Percentiles rank a stretch among this genome's conserved stretches.
Conservation (phyloP, 139 green algal species). For the Tetradesmus lagerheimii region DNA sequence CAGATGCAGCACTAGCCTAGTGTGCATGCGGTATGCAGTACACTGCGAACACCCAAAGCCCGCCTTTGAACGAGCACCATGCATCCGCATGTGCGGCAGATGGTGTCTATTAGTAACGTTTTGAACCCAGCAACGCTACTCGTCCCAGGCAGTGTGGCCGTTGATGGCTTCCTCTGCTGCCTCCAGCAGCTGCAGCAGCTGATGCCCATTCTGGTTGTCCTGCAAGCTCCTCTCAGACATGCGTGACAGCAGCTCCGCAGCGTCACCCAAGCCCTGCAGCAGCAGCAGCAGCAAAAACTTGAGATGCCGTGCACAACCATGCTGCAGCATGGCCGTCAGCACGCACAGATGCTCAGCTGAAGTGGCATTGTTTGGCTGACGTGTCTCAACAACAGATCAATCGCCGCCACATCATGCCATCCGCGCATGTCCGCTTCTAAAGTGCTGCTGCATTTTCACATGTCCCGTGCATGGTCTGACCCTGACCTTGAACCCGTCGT, state of each 20-base stretch:
- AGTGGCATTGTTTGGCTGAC: too few relatives aligned
- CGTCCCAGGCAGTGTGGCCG: neutral
- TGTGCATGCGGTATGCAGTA: too few relatives aligned
- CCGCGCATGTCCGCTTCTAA: too few relatives aligned
- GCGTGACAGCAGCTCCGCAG: neutral
- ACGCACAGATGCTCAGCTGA: neutral
- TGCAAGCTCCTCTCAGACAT: neutral
- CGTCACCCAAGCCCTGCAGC: neutral
- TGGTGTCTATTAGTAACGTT: too few relatives aligned
- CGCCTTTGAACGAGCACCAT: too few relatives aligned
- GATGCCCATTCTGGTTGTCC: neutral
- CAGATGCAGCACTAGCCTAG: too few relatives aligned
- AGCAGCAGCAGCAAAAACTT: neutral
- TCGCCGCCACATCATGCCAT: too few relatives aligned
- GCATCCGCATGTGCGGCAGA: too few relatives aligned
- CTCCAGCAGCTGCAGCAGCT: slow-evolving; percentile 18
- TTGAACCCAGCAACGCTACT: too few relatives aligned
- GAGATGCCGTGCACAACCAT: neutral
- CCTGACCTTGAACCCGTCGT: neutral
- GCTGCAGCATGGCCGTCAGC: neutral
- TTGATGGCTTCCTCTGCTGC: neutral
- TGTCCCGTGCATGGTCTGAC: too few relatives aligned
- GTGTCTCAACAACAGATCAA: neutral
- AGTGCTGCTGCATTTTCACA: too few relatives aligned
- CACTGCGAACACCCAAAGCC: too few relatives aligned